Evolutionary conservation across 345 rosid genomes (phyloP).

Genomic region (Syzygium oleosum): DNA sequence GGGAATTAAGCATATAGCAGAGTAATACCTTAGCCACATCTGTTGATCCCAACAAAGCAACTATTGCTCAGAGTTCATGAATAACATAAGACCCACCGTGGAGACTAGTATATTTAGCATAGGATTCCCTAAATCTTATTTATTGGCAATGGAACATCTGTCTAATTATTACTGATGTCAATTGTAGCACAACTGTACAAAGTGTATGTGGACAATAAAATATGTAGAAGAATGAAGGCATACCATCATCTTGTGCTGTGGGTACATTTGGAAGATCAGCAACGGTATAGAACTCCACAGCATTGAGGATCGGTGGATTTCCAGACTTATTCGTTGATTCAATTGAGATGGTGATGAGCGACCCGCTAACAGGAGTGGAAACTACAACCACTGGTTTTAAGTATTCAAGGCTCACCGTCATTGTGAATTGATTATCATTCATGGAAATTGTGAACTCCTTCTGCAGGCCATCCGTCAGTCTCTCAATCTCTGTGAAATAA

Average conservation of each 20-base stretch:
- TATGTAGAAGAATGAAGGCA: background rate
- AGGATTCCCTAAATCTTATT: background rate
- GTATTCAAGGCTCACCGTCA: background rate
- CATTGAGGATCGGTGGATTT: background rate
- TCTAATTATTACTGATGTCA: background rate
- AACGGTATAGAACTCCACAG: background rate
- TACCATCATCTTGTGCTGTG: background rate
- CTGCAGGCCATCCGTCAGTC: constrained; percentile 4
- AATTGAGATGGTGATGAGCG: background rate
- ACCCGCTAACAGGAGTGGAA: background rate
- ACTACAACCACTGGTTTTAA: background rate
- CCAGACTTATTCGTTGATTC: background rate
- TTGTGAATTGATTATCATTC: too few relatives aligned
- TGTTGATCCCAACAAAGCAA: background rate
- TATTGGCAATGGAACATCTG: background rate
- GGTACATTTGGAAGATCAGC: background rate
- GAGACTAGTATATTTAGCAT: background rate
- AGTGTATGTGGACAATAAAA: background rate
- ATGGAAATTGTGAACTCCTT: background rate
- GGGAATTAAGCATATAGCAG: background rate
- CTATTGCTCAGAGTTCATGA: background rate
- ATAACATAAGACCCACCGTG: background rate
- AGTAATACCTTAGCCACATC: background rate
- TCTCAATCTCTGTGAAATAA: constrained; percentile 11
- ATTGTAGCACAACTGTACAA: background rate